phyloP scores from a whole-genome alignment of 1,284 basidiomycete genomes.

The Ceratobasidium sp. region DNA sequence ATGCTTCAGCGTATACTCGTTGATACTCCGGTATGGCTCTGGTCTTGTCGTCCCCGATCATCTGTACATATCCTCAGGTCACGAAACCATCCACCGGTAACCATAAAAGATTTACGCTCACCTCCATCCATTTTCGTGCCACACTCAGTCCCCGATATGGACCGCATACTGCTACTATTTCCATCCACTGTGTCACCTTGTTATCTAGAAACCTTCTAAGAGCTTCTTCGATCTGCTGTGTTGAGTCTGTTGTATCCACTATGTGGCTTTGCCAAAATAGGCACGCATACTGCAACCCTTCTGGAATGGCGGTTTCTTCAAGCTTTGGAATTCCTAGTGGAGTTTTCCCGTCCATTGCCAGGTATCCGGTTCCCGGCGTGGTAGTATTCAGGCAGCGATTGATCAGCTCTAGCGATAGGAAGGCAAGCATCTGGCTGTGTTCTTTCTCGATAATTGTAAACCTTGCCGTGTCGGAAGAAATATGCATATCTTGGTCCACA shows the following conservation, averaged over 20 bases:
- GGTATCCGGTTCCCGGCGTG: conserved; percentile 6
- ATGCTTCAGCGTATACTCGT: not conserved
- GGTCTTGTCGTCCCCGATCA: not conserved
- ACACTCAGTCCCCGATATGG: not conserved
- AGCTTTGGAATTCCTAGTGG: not conserved
- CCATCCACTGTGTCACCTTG: conserved; percentile 10
- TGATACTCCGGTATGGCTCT: not conserved
- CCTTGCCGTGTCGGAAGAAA: not conserved
- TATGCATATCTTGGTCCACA: not conserved
- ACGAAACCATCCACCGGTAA: not conserved
- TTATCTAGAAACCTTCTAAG: not conserved
- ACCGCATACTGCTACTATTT: not conserved
- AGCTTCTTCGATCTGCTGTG: not conserved
- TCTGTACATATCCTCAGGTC: not conserved
- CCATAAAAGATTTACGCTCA: not conserved
- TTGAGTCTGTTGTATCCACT: not conserved
- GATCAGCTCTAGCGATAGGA: not conserved
- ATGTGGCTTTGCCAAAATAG: conserved; percentile 12
- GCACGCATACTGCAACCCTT: conserved; percentile 13
- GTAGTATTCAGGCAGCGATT: not conserved
- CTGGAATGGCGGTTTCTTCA: not conserved
- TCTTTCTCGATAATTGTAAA: not conserved
- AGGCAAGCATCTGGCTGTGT: not conserved
- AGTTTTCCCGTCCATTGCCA: not conserved
- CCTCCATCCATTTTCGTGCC: conserved; percentile 1